Percentiles rank a stretch among this genome's conserved stretches.
phyloP scores from a whole-genome alignment of 78 protist genomes.

The Acrasis kona region DNA sequence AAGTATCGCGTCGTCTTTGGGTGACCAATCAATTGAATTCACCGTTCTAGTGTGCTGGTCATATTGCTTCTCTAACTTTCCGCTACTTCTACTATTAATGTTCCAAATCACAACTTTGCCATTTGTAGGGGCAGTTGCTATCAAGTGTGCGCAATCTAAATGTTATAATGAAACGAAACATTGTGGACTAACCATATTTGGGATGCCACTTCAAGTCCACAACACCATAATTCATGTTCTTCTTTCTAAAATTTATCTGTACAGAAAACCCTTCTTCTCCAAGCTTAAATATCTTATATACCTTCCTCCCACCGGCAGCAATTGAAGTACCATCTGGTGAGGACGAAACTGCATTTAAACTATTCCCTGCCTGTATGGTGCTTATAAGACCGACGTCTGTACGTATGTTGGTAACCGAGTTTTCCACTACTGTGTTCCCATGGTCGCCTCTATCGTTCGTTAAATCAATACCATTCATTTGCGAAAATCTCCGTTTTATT shows the following conservation, averaged over 20 bases:
- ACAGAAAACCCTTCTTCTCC: not conserved
- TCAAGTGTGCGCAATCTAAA: too few relatives aligned
- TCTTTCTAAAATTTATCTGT: not conserved
- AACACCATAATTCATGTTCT: not conserved
- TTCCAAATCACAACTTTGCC: not conserved
- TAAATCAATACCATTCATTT: too few relatives aligned
- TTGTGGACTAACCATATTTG: too few relatives aligned
- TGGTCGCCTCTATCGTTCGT: too few relatives aligned
- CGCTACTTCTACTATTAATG: not conserved
- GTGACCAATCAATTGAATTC: not conserved
- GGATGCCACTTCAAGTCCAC: not conserved
- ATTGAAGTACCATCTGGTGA: not conserved
- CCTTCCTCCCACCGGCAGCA: not conserved
- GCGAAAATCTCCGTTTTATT: too few relatives aligned
- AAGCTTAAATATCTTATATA: not conserved
- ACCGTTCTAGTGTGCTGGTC: not conserved
- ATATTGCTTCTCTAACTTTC: too few relatives aligned
- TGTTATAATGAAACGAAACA: too few relatives aligned
- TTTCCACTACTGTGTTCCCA: not conserved
- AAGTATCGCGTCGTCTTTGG: not conserved
- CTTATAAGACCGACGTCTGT: too few relatives aligned
- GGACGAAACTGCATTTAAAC: not conserved
- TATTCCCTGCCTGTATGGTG: too few relatives aligned
- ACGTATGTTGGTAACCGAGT: too few relatives aligned
- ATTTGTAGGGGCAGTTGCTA: slow-evolving; percentile 1